Evolutionary conservation across 306 rosid species (phyloP).

Genomic region (Cicer judaicum): DNA sequence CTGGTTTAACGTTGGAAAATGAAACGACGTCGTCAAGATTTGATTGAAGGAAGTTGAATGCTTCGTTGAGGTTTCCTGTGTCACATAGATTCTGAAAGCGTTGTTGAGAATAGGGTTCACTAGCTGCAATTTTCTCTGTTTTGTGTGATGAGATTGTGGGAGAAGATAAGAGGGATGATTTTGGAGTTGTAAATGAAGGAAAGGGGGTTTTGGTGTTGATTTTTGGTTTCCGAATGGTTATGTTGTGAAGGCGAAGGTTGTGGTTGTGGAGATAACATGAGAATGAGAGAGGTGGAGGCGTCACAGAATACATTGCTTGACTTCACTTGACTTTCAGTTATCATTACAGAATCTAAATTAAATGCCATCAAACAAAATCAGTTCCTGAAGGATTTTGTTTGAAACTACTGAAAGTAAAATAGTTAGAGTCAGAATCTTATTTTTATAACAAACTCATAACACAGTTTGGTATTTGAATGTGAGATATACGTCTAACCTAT

Average conservation of each 20-base stretch:
- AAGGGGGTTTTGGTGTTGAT: not conserved
- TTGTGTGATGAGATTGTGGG: constrained; percentile 34
- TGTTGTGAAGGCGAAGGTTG: constrained; percentile 7
- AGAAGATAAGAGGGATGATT: constrained; percentile 48
- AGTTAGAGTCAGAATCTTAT: no score
- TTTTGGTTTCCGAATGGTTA: not conserved
- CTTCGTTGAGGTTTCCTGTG: constrained; percentile 58
- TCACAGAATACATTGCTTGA: constrained; percentile 47
- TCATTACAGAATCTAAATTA: not conserved
- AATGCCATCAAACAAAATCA: not conserved
- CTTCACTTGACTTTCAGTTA: not conserved
- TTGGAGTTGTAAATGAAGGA: constrained; percentile 42
- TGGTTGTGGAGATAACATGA: constrained; percentile 41
- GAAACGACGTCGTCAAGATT: constrained; percentile 40
- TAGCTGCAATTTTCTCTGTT: not conserved
- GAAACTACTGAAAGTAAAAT: no score
- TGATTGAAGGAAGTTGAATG: constrained; percentile 53
- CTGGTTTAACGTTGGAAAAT: constrained; percentile 9
- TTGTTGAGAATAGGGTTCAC: constrained; percentile 44
- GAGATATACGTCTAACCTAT: no score
- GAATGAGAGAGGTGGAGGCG: constrained; percentile 47
- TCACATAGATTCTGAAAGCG: constrained; percentile 57
- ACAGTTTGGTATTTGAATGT: no score
- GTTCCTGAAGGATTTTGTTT: no score
- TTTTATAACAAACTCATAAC: no score